These are phyloP conservation scores for Podaxis sp. DNA, from an alignment of 768 basidiomycete genomes.

Conservation along the genomic window DNA sequence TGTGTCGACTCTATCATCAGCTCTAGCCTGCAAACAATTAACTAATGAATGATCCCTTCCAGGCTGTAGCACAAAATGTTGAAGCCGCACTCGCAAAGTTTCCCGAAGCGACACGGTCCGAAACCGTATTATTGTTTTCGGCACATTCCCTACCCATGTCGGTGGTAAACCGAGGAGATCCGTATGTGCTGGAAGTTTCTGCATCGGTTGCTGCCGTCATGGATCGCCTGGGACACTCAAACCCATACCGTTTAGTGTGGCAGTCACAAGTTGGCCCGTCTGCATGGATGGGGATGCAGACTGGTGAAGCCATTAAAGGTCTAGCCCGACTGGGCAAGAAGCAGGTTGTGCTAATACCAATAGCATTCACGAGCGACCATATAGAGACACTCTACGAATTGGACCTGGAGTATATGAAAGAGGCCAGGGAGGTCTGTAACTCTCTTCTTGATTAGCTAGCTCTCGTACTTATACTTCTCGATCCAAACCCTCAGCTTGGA, in stretches of 20 bases:
- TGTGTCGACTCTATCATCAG: slow-evolving; percentile 2
- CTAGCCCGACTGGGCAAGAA: slow-evolving; percentile 75
- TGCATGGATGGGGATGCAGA: slow-evolving; percentile 99
- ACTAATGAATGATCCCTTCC: slow-evolving; percentile 16
- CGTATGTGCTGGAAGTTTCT: slow-evolving; percentile 93
- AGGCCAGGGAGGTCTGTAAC: slow-evolving; percentile 79
- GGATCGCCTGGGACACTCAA: slow-evolving; percentile 74
- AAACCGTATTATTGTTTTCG: slow-evolving; percentile 88
- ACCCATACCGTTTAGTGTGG: slow-evolving; percentile 95
- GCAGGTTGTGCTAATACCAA: slow-evolving; percentile 82
- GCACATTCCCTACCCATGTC: slow-evolving; percentile 98
- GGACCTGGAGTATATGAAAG: slow-evolving; percentile 89
- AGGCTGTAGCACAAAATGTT: slow-evolving; percentile 93
- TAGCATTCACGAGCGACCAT: slow-evolving; percentile 98
- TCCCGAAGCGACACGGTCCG: slow-evolving; percentile 63
- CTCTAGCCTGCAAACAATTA: slow-evolving; percentile 8
- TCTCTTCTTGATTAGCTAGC: slow-evolving; percentile 19
- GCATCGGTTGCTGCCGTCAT: slow-evolving; percentile 94
- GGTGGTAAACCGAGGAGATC: slow-evolving; percentile 98
- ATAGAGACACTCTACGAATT: slow-evolving; percentile 98
- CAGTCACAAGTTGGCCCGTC: slow-evolving; percentile 97
- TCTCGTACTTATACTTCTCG: slow-evolving; percentile 19
- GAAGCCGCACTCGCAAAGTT: slow-evolving; percentile 81
- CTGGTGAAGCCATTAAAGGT: slow-evolving; percentile 86
- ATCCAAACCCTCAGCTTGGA: slow-evolving; percentile 62